Percentiles rank a stretch among this genome's conserved stretches.
phyloP scores from a whole-genome alignment of 2,329 filamentous ascomycete genomes.

The Exophiala oligosperma region DNA sequence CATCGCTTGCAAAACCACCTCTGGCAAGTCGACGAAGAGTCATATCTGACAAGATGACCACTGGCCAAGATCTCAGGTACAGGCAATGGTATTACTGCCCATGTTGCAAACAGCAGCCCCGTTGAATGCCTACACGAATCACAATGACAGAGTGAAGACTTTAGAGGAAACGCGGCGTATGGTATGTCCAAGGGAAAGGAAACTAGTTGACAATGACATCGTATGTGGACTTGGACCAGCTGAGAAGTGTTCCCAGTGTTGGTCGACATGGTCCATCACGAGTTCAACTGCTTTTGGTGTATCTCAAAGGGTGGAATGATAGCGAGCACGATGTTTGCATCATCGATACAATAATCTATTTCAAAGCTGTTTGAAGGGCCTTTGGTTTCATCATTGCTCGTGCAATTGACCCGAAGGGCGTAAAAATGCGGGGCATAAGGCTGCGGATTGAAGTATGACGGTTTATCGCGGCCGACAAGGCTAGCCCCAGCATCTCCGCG shows the following conservation, averaged over 20 bases:
- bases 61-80: conserved; percentile 3
- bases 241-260: neutral
- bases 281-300: neutral
- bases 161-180: conserved; percentile 30
- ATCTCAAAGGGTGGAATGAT: too few relatives aligned
- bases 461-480: neutral
- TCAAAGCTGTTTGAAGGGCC: neutral
- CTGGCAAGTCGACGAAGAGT: conserved; percentile 8
- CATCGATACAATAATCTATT: too few relatives aligned
- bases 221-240: conserved; percentile 1
- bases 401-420: neutral
- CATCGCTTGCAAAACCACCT: conserved; percentile 21
- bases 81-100: conserved; percentile 18
- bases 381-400: neutral
- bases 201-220: conserved; percentile 18
- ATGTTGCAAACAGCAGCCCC: conserved; percentile 43
- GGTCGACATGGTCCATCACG: neutral
- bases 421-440: conserved; percentile 1
- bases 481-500: too few relatives aligned
- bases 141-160: conserved; percentile 50
- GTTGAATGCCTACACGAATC: conserved; percentile 50
- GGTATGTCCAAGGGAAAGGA: conserved; percentile 21
- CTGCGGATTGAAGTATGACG: neutral
- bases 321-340: too few relatives aligned
- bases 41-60: conserved; percentile 10